Evolutionary conservation across 2,329 filamentous ascomycete genomes (phyloP).

Genomic region (Diaporthe nobilis): DNA sequence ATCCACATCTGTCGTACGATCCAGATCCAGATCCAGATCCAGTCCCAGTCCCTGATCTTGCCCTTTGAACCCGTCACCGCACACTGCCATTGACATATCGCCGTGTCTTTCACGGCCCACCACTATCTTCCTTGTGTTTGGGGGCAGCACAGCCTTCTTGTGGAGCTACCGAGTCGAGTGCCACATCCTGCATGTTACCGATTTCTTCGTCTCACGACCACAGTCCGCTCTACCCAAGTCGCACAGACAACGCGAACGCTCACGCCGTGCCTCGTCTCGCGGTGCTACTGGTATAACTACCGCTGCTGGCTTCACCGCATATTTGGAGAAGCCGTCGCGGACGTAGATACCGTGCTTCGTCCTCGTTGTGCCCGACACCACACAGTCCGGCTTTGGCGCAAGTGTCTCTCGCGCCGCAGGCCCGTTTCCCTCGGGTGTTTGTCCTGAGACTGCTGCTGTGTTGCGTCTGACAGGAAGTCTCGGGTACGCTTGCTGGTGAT

Average conservation of each 20-base stretch:
- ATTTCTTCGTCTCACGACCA: neutral
- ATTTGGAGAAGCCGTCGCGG: constrained; percentile 16
- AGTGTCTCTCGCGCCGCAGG: neutral
- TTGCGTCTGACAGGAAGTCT: neutral
- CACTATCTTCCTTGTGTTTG: neutral
- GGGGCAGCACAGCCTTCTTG: neutral
- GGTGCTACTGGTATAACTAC: neutral
- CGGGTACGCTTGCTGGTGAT: neutral
- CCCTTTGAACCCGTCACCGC: neutral
- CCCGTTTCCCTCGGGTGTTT: neutral
- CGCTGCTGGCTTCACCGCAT: neutral
- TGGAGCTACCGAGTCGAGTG: constrained; percentile 2
- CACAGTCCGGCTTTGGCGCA: constrained; percentile 8
- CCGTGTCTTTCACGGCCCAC: neutral
- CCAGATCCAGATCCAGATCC: neutral
- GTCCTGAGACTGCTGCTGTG: neutral
- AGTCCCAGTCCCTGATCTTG: neutral
- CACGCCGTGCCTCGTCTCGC: neutral
- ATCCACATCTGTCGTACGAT: constrained; percentile 5
- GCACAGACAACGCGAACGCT: neutral
- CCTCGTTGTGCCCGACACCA: neutral
- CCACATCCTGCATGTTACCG: constrained; percentile 18
- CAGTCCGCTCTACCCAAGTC: neutral
- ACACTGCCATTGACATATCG: neutral
- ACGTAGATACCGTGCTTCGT: neutral